phyloP scores from a whole-genome alignment of 345 rosid genomes.

The Hypericum perforatum region DNA sequence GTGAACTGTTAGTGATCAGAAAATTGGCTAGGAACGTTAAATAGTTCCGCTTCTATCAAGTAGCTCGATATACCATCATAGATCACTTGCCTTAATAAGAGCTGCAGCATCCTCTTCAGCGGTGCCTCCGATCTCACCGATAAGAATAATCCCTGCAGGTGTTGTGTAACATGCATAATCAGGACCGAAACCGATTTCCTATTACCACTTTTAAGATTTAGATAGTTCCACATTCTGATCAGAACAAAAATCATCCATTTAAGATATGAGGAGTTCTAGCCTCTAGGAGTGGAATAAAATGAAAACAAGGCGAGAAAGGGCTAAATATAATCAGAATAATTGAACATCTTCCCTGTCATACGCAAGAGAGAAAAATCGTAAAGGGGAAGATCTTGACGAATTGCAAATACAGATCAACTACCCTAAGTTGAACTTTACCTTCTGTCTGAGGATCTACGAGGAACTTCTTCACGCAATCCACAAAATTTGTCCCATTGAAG shows the following conservation, averaged over 20 bases:
- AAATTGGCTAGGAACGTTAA: too few relatives aligned
- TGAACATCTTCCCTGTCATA: background rate
- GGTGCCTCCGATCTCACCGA: constrained; percentile 97
- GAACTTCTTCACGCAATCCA: constrained; percentile 79
- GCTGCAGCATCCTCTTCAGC: constrained; percentile 98
- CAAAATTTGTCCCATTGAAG: constrained; percentile 92
- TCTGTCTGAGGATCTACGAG: constrained; percentile 90
- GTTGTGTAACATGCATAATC: background rate
- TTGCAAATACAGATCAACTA: background rate
- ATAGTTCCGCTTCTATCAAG: too few relatives aligned
- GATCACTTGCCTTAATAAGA: constrained; percentile 49
- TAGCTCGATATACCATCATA: too few relatives aligned
- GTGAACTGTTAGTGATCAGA: background rate
- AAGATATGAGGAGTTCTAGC: too few relatives aligned
- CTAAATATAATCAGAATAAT: too few relatives aligned
- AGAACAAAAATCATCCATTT: too few relatives aligned
- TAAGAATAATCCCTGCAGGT: constrained; percentile 64
- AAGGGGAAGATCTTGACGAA: background rate
- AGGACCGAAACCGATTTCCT: too few relatives aligned
- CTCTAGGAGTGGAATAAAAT: too few relatives aligned
- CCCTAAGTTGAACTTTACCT: constrained; percentile 35
- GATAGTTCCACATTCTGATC: too few relatives aligned
- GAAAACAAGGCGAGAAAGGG: too few relatives aligned
- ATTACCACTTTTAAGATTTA: too few relatives aligned
- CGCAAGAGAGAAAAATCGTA: too few relatives aligned